Base-by-base conservation (phyloP, 495 filamentous ascomycete genomes). In the Massariosphaeria phaeospora region DNA sequence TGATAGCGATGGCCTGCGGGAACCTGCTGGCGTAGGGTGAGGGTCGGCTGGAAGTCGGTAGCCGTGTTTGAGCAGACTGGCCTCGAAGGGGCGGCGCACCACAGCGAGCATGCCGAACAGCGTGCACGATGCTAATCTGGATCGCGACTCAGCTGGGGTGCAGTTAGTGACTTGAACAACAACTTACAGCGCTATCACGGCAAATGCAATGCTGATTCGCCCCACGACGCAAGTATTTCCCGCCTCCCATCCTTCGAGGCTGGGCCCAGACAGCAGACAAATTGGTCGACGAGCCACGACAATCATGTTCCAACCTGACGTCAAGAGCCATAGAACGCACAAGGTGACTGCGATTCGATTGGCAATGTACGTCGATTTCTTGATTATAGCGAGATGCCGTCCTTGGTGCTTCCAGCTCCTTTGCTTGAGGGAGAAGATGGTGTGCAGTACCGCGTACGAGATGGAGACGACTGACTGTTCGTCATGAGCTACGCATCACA, bases 231-330 rank as follows among this genome's bases (percentile, higher is more conserved):
- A 66, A 1, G 55, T 47, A n/a, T 46, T 38, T 13, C 60, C 60
- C 13, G 40, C 35, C 25, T 61, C 45, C 63, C 63, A 66, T 8
- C 48, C 46, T 7, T 24, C 2, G 21, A 38, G 33, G 8, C 30
- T 42, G 8, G 35, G 20, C 4, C 18, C 41, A 9, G 24, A 36
- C 33, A 49, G 36, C n/a, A 57, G 39, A 48, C 63, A 66, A n/a
- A 55, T 26, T 5, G 63, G 60, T 21, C 44, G 46, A n/a, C 61
- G 39, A 9, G 61, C 60, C 13, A 57, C 61, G 24, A 46, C 52
- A 27, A 66, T 61, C 10, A 66, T 24, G 41, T 61, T 55, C 63
- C 63, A 66, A 18, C 63, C 63, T 4, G 57, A 49, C 17, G 60
- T 58, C 48, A 63, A 39, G 25, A 63, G 51, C 63, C 63, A 66